Percentiles rank a stretch among this genome's conserved stretches.
phyloP scores from a whole-genome alignment of 805 yeast species.

The Candida coquimbonensis region DNA sequence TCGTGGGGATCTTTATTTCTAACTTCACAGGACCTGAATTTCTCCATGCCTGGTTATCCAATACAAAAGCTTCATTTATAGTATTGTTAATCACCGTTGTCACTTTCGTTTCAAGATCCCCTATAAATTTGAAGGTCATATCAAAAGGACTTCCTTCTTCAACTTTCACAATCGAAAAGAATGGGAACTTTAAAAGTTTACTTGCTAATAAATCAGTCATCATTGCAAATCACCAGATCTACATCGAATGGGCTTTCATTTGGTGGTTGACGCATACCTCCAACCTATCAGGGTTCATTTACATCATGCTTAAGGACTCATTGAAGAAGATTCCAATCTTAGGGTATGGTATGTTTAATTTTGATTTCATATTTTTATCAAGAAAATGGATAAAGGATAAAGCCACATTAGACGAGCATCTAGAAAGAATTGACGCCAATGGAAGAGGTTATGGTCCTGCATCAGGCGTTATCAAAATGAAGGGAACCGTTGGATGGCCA shows the following conservation, averaged over 20 bases:
- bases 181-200: conserved; percentile 10
- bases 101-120: conserved; percentile 35
- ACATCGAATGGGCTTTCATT: conserved; percentile 85
- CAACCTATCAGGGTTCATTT: conserved; percentile 53
- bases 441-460: conserved; percentile 52
- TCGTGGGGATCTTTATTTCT: conserved; percentile 29
- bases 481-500: conserved; percentile 22
- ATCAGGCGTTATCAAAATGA: conserved; percentile 26
- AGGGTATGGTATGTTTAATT: conserved; percentile 82
- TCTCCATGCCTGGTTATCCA: conserved; percentile 38
- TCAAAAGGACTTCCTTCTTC: conserved; percentile 28
- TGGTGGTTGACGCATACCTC: conserved; percentile 83
- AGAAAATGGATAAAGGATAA: conserved; percentile 85
- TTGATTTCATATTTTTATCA: conserved; percentile 68
- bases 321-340: conserved; percentile 62
- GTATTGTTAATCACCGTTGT: conserved; percentile 45
- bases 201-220: conserved; percentile 50
- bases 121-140: conserved; percentile 46
- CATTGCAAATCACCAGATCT: conserved; percentile 89
- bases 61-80: conserved; percentile 55
- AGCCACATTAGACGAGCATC: conserved; percentile 44
- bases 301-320: conserved; percentile 74
- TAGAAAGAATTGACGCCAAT: conserved; percentile 53
- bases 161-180: conserved; percentile 4
- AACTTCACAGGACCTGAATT: conserved; percentile 22